These are phyloP conservation scores for Curvularia sp. DNA, from an alignment of 2,329 filamentous ascomycete species.

Conservation along the genomic window DNA sequence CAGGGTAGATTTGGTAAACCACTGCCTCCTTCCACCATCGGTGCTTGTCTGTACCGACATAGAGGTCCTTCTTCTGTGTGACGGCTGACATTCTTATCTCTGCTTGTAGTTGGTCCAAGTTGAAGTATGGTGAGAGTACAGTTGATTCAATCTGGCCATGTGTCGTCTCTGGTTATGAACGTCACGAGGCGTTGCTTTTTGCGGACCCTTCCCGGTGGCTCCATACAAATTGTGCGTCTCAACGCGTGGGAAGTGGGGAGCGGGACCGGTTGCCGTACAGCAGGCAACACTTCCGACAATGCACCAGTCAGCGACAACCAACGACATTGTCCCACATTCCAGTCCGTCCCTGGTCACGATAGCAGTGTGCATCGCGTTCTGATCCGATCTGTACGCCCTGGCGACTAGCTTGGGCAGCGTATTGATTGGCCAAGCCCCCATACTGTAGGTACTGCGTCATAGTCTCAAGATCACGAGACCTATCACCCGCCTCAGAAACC, in stretches of 20 bases:
- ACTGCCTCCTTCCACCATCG: slow-evolving; percentile 68
- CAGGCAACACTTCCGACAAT: slow-evolving; percentile 6
- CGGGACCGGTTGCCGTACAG: slow-evolving; percentile 1
- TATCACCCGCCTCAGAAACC: slow-evolving; percentile 6
- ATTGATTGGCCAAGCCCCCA: slow-evolving; percentile 5
- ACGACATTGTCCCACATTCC: neutral
- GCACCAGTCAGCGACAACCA: slow-evolving; percentile 4
- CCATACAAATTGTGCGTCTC: slow-evolving; percentile 8
- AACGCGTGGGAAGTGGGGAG: slow-evolving; percentile 12
- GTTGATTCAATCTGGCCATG: neutral
- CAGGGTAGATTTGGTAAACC: slow-evolving; percentile 66
- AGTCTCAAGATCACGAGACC: slow-evolving; percentile 12
- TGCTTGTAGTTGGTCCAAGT: neutral
- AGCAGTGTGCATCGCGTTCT: neutral
- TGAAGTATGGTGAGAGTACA: neutral
- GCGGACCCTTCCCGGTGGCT: slow-evolving; percentile 5
- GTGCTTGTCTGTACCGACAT: slow-evolving; percentile 46
- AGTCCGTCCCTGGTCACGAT: neutral
- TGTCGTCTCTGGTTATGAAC: slow-evolving; percentile 7
- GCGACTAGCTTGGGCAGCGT: neutral
- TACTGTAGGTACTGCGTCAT: slow-evolving; percentile 12
- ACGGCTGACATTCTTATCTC: slow-evolving; percentile 11
- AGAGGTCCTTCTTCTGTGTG: slow-evolving; percentile 31
- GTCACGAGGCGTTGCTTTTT: slow-evolving; percentile 11
- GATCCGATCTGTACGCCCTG: neutral